Evolutionary conservation across 1,284 basidiomycete genomes (phyloP).

Genomic region (Caloboletus firmus): DNA sequence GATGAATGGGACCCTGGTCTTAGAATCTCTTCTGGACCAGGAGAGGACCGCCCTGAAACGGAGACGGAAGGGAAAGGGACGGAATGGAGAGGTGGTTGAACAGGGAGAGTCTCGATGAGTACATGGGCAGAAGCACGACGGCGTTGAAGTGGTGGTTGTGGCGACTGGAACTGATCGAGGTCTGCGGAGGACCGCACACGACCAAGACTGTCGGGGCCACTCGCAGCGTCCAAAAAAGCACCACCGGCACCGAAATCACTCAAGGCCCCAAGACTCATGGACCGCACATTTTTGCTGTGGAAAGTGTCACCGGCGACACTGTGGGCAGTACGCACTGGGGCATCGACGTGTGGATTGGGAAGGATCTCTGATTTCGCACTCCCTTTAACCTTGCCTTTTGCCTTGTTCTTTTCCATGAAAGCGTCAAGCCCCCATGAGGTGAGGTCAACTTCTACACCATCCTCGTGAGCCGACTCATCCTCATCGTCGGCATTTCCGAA

Average conservation of each 20-base stretch:
- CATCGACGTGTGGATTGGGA: constrained; percentile 49
- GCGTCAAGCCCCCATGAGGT: constrained; percentile 80
- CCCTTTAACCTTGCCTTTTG: constrained; percentile 46
- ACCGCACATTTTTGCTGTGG: constrained; percentile 45
- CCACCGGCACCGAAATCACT: constrained; percentile 52
- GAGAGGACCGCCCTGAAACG: constrained; percentile 46
- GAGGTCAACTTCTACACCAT: constrained; percentile 70
- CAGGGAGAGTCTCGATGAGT: constrained; percentile 46
- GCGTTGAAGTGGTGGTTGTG: constrained; percentile 43
- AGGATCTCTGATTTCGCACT: constrained; percentile 50
- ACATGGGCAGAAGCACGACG: constrained; percentile 51
- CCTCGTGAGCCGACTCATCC: constrained; percentile 51
- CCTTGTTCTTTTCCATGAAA: constrained; percentile 67
- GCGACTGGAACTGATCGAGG: constrained; percentile 45
- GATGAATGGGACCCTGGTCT: constrained; percentile 35
- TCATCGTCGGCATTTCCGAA: constrained; percentile 61
- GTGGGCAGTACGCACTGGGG: constrained; percentile 37
- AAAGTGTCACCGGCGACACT: constrained; percentile 30
- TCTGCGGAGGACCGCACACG: constrained; percentile 49
- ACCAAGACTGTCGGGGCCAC: constrained; percentile 30
- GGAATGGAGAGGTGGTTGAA: constrained; percentile 46
- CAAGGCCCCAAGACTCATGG: constrained; percentile 64
- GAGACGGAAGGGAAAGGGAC: constrained; percentile 66
- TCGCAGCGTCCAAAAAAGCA: constrained; percentile 43
- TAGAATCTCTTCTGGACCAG: constrained; percentile 39